Evolutionary conservation across 345 rosid genomes (phyloP), one percentile per base, ranked within the genome.

Genomic region (Bretschneidera sinensis): DNA sequence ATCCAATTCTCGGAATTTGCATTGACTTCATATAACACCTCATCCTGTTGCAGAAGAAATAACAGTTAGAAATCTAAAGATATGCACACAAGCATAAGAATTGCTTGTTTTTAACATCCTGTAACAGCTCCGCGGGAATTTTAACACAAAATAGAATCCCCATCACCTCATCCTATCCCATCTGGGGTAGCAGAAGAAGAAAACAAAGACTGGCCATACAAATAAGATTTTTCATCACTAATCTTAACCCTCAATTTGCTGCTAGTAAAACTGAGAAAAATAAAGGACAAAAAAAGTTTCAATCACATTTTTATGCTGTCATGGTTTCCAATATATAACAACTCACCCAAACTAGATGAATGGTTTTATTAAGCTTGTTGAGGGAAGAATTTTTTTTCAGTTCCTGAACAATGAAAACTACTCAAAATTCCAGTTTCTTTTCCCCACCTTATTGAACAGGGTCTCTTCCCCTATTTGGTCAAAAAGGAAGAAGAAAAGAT

Each of bases 1-100:
- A 94, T 94, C 99, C 99, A 94, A 64, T 76, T 88, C 60, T 78
- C 78, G 4, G 85, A 71, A 70, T 83, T 81, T 54, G 91, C 96
- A 74, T 72, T 74, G 33, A 94, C 88, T 81, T 94, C 97, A 56
- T 83, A 94, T 17, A 90, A 53, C 69, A 94, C 79, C 75, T 88
- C 97, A 57, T 79, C 92, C 92, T 94, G 82, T 58, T 45, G 68
- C 57, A 39, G 51, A 66, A 24, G 25, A 24, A 57, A 61, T 24
- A 71, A 50, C 57, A 21, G 19, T 48, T 60, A 1, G 31, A 49
- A 19, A 28, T 54, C 56, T 60, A 5, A 43, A 21, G 22, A 35
- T 25, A 9, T 17, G 22, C 57, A 35, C 21, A 51, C 14, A 50
- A 4, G 45, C 55, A 22, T 28, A 0, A 51, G 57, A 62, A 62